Evolutionary conservation across 2,329 filamentous ascomycete genomes (phyloP).

Genomic region (Penicillium verrucosum): DNA sequence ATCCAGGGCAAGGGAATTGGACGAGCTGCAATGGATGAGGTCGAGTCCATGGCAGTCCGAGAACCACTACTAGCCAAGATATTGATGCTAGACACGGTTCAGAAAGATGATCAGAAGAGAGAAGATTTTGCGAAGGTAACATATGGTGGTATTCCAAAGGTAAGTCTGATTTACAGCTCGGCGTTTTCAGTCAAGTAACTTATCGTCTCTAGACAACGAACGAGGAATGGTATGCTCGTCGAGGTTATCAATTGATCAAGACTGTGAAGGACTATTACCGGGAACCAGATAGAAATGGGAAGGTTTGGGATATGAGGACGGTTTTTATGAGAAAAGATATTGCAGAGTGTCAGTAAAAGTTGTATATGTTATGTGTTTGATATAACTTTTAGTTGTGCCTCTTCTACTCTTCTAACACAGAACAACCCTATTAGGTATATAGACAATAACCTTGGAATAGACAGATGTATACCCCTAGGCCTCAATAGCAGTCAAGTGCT

Average conservation of each 20-base stretch:
- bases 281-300: slow-evolving; percentile 11
- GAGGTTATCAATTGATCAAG: slow-evolving; percentile 19
- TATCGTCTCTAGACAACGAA: slow-evolving; percentile 11
- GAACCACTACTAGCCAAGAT: slow-evolving; percentile 16
- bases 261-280: slow-evolving; percentile 18
- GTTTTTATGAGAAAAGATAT: slow-evolving; percentile 25
- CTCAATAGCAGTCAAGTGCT: too few relatives aligned
- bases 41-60: slow-evolving; percentile 17
- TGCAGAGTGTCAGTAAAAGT: not conserved
- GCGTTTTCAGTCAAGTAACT: not conserved
- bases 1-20: slow-evolving; percentile 20
- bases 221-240: slow-evolving; percentile 23
- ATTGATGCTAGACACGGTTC: slow-evolving; percentile 21
- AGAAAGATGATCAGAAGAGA: slow-evolving; percentile 15
- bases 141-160: slow-evolving; percentile 16
- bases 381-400: not conserved
- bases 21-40: slow-evolving; percentile 22
- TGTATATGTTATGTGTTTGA: not conserved
- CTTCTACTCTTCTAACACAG: not conserved
- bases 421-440: not conserved
- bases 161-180: not conserved
- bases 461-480: not conserved
- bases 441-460: not conserved
- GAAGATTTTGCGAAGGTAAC: slow-evolving; percentile 16
- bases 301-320: slow-evolving; percentile 16